phyloP scores from a whole-genome alignment of 257 asterid species.

The Jasminum sambac region DNA sequence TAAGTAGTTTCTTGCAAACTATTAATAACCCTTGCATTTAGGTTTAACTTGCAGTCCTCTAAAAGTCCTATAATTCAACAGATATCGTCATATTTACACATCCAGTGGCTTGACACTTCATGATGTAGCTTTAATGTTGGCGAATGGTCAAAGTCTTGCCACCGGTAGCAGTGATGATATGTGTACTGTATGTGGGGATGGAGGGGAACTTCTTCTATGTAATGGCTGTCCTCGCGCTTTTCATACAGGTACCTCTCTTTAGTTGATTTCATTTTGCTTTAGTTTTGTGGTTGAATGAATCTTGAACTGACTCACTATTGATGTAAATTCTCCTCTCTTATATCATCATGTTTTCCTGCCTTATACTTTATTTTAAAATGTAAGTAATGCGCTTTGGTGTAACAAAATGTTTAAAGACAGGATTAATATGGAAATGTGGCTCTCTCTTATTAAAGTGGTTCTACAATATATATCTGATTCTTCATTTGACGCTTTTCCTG shows the following conservation, averaged over 20 bases:
- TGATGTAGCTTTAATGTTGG: slow-evolving; percentile 93
- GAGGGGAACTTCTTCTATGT: slow-evolving; percentile 77
- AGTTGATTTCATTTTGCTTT: neutral
- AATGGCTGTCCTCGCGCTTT: slow-evolving; percentile 96
- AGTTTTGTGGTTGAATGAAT: slow-evolving; percentile 8
- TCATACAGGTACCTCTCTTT: slow-evolving; percentile 60
- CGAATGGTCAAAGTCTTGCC: slow-evolving; percentile 77
- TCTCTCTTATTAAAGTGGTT: neutral
- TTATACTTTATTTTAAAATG: neutral
- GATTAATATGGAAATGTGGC: neutral
- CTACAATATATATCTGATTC: neutral
- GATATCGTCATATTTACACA: slow-evolving; percentile 92
- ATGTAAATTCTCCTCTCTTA: neutral
- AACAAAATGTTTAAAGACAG: neutral
- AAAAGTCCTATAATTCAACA: slow-evolving; percentile 33
- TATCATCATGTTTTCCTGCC: neutral
- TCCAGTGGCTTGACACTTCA: slow-evolving; percentile 92
- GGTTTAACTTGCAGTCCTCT: slow-evolving; percentile 16
- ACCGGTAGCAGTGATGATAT: slow-evolving; percentile 83
- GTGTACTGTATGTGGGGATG: slow-evolving; percentile 94
- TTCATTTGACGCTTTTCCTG: neutral
- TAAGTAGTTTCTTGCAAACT: slow-evolving; percentile 41
- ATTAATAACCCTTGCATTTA: neutral
- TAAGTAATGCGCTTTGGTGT: neutral
- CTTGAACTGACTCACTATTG: neutral